Base-by-base conservation (phyloP, 2,329 filamentous ascomycete genomes). In the Exophiala bonariae region DNA sequence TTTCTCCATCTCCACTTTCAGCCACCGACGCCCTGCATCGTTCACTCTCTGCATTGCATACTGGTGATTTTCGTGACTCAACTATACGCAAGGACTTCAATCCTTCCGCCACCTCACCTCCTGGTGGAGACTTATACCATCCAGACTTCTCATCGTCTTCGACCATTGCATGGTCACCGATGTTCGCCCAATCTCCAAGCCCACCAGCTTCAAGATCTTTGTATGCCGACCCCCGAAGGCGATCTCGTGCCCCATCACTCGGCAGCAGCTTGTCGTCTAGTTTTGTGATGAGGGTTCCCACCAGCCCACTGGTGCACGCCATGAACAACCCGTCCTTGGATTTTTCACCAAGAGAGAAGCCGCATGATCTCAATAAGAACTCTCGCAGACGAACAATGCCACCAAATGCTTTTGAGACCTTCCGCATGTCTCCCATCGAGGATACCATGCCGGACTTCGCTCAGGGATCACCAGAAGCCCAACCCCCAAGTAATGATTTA, bases 291-390 rank as follows among this genome's bases (percentile, higher is more conserved):
- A 86, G 92, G 67, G 82, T 88, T 2, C 92, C 93, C 0, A 97
- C 93, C 2, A 97, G 91, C 60, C 93, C 93, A 11, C 74, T 99
- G 9, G 91, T 95, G 1, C 85, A 96, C 61, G 89, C 90, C 33
- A 83, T 89, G 61, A 95, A 85, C 68, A 93, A 91, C 57, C 85
- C 89, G 5, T 89, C 93, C 57, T 63, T 86, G 17, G 83, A 89
- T 48, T 74, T 86, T 38, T 75, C 81, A 2, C 73, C 79, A 73
- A 16, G 66, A 81, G 38, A 72, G 80, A 40, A 32, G 14, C 9
- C 37, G 4, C n/a, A 16, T n/a, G 42, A 41, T 3, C 10, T 23
- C n/a, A 28, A 20, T 32, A 51, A 17, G 26, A 34, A 66, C 36
- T 77, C 77, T 13, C 78, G 87, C 36, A 80, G 88, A 17, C 85